phyloP scores from a whole-genome alignment of 345 rosid genomes.

The Geranium brycei region DNA sequence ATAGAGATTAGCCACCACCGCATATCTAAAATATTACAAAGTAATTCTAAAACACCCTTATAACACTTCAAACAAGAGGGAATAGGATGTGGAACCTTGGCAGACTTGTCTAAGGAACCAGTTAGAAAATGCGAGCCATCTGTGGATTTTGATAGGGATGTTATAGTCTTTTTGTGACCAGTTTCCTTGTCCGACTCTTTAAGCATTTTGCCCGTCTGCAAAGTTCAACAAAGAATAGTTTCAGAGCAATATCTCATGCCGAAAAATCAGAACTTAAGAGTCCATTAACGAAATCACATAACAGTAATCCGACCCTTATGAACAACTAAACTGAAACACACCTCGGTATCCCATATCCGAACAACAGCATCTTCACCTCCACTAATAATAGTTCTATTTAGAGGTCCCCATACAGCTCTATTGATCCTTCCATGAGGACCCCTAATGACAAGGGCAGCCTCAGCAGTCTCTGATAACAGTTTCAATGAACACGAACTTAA shows the following conservation, averaged over 20 bases:
- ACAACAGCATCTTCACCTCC: constrained; percentile 75
- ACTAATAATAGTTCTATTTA: constrained; percentile 69
- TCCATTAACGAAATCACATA: background rate
- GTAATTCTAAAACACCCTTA: background rate
- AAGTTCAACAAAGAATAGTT: constrained; percentile 4
- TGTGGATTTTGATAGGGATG: constrained; percentile 64
- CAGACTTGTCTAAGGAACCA: constrained; percentile 91
- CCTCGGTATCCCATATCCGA: constrained; percentile 97
- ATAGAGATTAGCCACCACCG: background rate
- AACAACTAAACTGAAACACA: constrained; percentile 4
- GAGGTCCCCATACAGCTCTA: constrained; percentile 93
- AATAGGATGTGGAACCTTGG: constrained; percentile 41
- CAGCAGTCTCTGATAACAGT: constrained; percentile 39
- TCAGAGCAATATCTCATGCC: background rate
- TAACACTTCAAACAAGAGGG: background rate
- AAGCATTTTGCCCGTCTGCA: constrained; percentile 79
- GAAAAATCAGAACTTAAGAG: background rate
- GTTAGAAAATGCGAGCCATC: constrained; percentile 87
- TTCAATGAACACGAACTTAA: too few species aligned
- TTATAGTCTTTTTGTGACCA: constrained; percentile 76
- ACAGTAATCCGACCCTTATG: background rate
- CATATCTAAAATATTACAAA: background rate
- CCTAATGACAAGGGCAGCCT: constrained; percentile 49
- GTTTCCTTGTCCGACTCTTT: constrained; percentile 53
- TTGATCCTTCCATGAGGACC: constrained; percentile 76